Conservation (phyloP, 805 yeast genomes). For the Candida alai region DNA sequence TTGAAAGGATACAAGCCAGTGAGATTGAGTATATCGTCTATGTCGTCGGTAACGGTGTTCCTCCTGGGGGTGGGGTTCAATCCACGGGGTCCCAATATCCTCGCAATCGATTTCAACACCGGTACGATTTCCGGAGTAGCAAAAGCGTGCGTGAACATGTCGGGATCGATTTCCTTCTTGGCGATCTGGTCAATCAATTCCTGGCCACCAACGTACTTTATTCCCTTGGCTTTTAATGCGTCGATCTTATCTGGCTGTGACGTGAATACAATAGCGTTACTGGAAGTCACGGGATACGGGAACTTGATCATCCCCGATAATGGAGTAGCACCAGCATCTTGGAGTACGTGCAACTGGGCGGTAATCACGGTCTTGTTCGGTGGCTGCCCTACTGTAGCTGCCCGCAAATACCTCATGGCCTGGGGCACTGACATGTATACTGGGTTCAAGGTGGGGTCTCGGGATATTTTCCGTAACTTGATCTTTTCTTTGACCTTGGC, state of each 20-base stretch:
- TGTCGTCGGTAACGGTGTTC: conserved; percentile 74
- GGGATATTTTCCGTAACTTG: conserved; percentile 29
- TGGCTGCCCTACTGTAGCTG: conserved; percentile 87
- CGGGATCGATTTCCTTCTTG: conserved; percentile 48
- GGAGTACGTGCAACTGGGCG: conserved; percentile 58
- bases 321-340: conserved; percentile 75
- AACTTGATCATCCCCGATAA: conserved; percentile 67
- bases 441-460: conserved; percentile 40
- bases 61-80: conserved; percentile 83
- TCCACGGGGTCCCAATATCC: conserved; percentile 82
- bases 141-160: conserved; percentile 64
- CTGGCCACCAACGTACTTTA: conserved; percentile 65
- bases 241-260: conserved; percentile 48
- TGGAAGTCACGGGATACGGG: conserved; percentile 68
- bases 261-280: conserved; percentile 67
- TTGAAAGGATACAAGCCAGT: conserved; percentile 76
- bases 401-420: conserved; percentile 78
- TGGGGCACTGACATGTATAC: conserved; percentile 65
- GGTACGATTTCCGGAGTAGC: conserved; percentile 80
- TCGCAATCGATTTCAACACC: conserved; percentile 66
- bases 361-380: conserved; percentile 61
- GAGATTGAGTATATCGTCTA: conserved; percentile 47
- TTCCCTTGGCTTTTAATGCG: conserved; percentile 56
- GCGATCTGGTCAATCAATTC: conserved; percentile 63
- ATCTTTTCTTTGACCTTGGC: conserved; percentile 21